Base-by-base conservation (phyloP, 768 basidiomycete genomes). In the Agaricus blazei region DNA sequence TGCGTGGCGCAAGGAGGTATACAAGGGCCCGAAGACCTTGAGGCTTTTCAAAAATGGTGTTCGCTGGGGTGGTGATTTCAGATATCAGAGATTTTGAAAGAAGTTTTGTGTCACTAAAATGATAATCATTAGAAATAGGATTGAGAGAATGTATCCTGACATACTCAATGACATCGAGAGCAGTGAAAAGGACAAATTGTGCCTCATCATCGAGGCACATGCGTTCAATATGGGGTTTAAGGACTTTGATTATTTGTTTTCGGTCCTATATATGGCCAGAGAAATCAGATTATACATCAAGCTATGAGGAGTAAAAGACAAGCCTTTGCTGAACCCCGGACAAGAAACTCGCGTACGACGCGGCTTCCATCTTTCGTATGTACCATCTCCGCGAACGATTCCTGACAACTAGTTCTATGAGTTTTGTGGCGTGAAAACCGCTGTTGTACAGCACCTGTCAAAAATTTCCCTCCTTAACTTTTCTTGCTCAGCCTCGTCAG, bases 331-430 rank as follows among this genome's bases (percentile, higher is more conserved):
- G 79, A 82, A 4, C 92, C 92, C 43, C 80, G 77, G 0, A 87
- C 90, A 37, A 96, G 77, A 67, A 97, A 90, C 59, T 93, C 87
- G 42, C 94, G 83, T 3, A 90, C 93, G 27, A 81, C 85, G 23
- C 90, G 83, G 56, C 91, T 90, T 19, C 94, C 94, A 62, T 96
- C 90, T 64, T 84, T 92, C 14, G 94, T 98, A 64, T 98, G 94
- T 0, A 94, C 91, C 79, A 96, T 90, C 65, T 97, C 94, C 0
- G 93, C 87, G 6, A 96, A 74, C 19, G 87, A 78, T 41, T 96
- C 93, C 59, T 91, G 85, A 62, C 88, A 90, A 49, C 90, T 92
- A 28, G 8, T 12, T 38, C 41, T 15, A 58, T 29, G 58, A 31
- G 38, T 23, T 31, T 44, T 29, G 29, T 58, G 56, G 45, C 49